Evolutionary conservation across 1,139 yeast species (phyloP), one percentile per base, ranked within the genome.

Genomic region (Pichia sp.): DNA sequence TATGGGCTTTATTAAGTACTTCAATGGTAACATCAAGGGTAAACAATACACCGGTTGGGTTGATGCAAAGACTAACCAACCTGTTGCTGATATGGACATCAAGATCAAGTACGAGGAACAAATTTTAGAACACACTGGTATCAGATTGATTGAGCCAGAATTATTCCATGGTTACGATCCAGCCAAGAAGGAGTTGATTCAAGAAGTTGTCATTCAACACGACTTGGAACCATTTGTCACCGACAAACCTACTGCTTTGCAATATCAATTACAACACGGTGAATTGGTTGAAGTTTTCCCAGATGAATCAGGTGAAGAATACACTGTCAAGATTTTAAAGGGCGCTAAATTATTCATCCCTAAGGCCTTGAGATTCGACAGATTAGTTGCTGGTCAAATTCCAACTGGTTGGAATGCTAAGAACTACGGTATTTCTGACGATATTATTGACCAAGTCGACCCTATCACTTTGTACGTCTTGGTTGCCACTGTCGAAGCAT

Each of bases 341-440:
- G 99, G 99, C 64, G 96, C 99, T 51, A 82, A 87, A 49, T 80
- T 93, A 65, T 83, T 73, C 70, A 82, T 93, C 73, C 99, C 99
- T 70, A 93, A 93, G 81, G 99, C 99, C 39, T 80, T 93, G 70
- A 85, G 84, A 74, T 91, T 87, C 65, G 96, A 93, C 75, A 85
- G 99, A 72, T 77, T 93, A 62, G 99, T 93, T 66, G 98, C 99
- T 58, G 99, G 99, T 70, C 99, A 93, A 79, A 86, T 93, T 63
- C 99, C 99, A 66, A 85, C 96, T 52, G 99, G 99, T 67, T 93
- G 99, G 99, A 79, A 89, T 70, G 97, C 99, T 54, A 85, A 83
- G 69, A 84, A 86, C 58, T 93, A 91, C 66, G 99, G 99, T 82
- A 87, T 93, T 62, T 78, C 93, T 51, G 98, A 91, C 62, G 99